phyloP scores from a whole-genome alignment of 306 rosid species.

The Glycine tomentella region DNA sequence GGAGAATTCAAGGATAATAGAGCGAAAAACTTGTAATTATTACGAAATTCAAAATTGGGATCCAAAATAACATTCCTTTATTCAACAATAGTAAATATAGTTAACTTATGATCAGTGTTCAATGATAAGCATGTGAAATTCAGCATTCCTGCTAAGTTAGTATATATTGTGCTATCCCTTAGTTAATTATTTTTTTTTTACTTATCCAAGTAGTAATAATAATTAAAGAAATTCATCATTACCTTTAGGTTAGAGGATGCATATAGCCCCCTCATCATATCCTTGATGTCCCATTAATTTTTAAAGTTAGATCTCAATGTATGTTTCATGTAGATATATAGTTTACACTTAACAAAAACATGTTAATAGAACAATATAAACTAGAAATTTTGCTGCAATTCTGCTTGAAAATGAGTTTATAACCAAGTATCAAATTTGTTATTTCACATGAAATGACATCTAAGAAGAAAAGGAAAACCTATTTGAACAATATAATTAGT shows the following conservation, averaged over 20 bases:
- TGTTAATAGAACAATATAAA: neutral
- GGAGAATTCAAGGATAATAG: neutral
- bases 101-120: too few relatives aligned
- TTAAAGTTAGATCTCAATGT: neutral
- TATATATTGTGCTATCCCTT: too few relatives aligned
- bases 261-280: neutral
- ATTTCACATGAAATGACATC: neutral
- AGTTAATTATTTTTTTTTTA: neutral
- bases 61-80: neutral
- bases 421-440: neutral
- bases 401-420: slow-evolving; percentile 1
- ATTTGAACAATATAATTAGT: neutral
- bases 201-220: neutral
- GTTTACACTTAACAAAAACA: neutral
- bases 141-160: neutral
- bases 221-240: neutral
- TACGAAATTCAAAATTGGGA: neutral
- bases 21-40: neutral
- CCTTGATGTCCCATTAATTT: neutral
- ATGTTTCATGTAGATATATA: neutral
- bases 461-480: neutral
- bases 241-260: neutral
- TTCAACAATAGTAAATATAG: neutral
- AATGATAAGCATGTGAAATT: too few relatives aligned
- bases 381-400: neutral